phyloP scores from a whole-genome alignment of 225 moss, liverwort and hornwort species.

The Marchantia paleacea region DNA sequence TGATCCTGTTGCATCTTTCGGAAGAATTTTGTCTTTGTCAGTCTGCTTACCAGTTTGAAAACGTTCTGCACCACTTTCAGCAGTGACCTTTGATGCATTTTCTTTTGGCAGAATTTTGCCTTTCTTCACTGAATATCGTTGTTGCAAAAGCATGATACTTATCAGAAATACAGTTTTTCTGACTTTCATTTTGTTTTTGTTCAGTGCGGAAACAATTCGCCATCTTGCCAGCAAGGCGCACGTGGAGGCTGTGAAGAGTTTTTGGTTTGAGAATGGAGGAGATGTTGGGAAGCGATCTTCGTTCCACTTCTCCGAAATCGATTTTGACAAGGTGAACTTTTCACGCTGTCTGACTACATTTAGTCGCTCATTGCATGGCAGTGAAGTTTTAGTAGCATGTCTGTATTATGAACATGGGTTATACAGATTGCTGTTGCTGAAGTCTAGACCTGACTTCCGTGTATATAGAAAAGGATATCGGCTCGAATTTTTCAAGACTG shows the following conservation, averaged over 20 bases:
- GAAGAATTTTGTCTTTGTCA: background rate
- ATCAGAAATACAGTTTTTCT: background rate
- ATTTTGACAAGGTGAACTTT: slow-evolving; percentile 27
- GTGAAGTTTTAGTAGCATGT: background rate
- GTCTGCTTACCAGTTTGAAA: background rate
- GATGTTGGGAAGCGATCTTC: slow-evolving; percentile 32
- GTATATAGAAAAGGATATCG: too few species aligned
- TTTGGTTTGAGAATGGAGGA: slow-evolving; percentile 73
- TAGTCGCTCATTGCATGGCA: background rate
- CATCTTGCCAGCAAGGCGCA: slow-evolving; percentile 71
- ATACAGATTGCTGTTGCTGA: background rate
- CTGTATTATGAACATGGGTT: background rate
- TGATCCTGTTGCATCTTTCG: background rate
- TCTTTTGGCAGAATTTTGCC: background rate
- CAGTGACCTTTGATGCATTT: background rate
- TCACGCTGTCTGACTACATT: background rate
- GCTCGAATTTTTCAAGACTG: too few species aligned
- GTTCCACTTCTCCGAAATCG: slow-evolving; percentile 26
- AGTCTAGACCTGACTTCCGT: too few species aligned
- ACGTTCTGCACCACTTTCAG: background rate
- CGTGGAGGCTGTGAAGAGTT: slow-evolving; percentile 47
- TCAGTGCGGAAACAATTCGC: slow-evolving; percentile 59
- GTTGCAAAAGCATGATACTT: background rate
- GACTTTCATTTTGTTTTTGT: background rate
- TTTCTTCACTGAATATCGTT: background rate